phyloP scores from a whole-genome alignment of 176 grass and related monocot species.

The Raddia guianensis region DNA sequence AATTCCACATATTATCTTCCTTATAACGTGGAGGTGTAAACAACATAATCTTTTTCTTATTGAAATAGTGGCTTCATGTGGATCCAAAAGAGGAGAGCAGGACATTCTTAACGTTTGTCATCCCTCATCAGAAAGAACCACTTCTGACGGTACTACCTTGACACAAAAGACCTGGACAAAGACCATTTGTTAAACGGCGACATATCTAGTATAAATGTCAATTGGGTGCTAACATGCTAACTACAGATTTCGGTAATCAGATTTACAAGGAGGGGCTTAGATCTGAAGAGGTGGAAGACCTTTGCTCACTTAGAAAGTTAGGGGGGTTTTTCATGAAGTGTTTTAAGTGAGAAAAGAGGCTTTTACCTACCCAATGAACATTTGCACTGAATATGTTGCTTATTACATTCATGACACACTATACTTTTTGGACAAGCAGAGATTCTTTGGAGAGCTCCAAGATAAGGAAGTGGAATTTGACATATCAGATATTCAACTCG shows the following conservation, averaged over 20 bases:
- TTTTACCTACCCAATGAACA: too few species aligned
- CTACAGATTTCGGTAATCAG: too few species aligned
- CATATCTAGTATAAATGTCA: too few species aligned
- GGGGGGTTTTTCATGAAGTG: too few species aligned
- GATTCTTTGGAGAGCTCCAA: constrained; percentile 84
- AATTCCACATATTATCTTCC: background rate
- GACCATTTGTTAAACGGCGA: background rate
- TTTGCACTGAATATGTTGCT: too few species aligned
- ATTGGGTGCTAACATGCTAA: too few species aligned
- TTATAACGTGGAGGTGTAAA: constrained; percentile 19
- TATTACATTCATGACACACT: background rate
- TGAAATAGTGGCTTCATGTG: constrained; percentile 62
- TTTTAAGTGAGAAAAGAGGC: too few species aligned
- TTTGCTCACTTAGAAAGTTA: too few species aligned
- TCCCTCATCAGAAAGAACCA: constrained; percentile 84
- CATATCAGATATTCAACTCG: constrained; percentile 92
- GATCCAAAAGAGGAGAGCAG: constrained; percentile 83
- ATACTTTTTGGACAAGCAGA: constrained; percentile 49
- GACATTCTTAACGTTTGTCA: constrained; percentile 90
- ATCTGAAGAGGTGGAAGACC: too few species aligned
- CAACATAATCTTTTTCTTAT: background rate
- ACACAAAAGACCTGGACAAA: constrained; percentile 5
- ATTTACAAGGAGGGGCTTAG: too few species aligned
- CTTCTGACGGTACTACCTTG: constrained; percentile 74
- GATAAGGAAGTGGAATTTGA: constrained; percentile 82